Evolutionary conservation across 495 filamentous ascomycete species (phyloP), one percentile per base, ranked within the genome.

Genomic region (Cryomyces minteri): DNA sequence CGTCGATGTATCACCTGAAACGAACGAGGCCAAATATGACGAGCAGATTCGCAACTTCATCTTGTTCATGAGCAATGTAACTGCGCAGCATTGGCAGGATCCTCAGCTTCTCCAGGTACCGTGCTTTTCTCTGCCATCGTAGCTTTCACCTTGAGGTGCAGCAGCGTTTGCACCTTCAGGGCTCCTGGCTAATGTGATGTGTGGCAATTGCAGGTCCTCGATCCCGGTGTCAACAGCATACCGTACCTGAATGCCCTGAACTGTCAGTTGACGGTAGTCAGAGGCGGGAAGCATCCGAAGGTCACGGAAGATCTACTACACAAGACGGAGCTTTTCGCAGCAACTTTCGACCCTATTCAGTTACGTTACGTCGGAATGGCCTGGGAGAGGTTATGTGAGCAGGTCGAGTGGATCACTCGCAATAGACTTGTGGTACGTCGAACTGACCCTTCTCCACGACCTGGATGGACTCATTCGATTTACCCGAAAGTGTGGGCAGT

Each of bases 261-360:
- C 18, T 39, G 41, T 2, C 43, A 55, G 30, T 32, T 54, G 18
- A 29, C 25, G 40, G 54, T 14, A 34, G 10, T 9, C 40, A 43
- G 38, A 44, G 57, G 46, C 25, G 40, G 43, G 40, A 53, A 50
- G 43, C 18, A 25, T 25, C 18, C 18, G 18, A 46, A 32, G 9
- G 38, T 45, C 5, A 42, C 50, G 4, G 58, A 59, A 8, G 42
- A 32, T 5, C 28, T 57, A 1, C 32, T 50, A 39, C 56, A 53
- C 10, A 51, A 46, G 2, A 45, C 44, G 14, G 1, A 34, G 30
- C 44, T 77, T 45, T 81, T 77, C 47, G 48, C 79, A 46, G 51
- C 59, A 30, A 53, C 46, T 4, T 80, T 77, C 55, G 72, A 82
- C 54, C 62, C 66, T 4, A 57, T 73, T 30, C 77, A 81, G 51